Base-by-base conservation (phyloP, 2,329 filamentous ascomycete species). In the Colletotrichum sp. region DNA sequence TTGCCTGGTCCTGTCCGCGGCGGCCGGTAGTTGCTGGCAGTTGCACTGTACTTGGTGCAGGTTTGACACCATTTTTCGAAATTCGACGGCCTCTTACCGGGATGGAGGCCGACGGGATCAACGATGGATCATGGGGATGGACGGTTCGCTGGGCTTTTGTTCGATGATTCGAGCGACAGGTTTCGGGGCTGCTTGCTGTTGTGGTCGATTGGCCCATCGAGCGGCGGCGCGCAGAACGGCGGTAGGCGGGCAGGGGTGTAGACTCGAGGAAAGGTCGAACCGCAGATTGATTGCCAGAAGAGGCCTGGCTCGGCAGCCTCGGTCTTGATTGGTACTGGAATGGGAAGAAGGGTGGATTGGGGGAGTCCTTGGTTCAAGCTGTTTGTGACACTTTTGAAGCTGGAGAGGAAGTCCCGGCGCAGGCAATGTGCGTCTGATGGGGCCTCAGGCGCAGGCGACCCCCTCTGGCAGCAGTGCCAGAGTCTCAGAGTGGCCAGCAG, bases 271-370 rank as follows among this genome's bases (percentile, higher is more conserved):
- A 32, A 76, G 74, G 61, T 67, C 48, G 57, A 66, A 73, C 66
- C 71, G 74, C 71, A 76, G 71, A 75, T 76, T 76, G 71, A 71
- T 74, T 76, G 71, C 61, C 67, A 61, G 71, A 75, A 57, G 71
- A 71, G 59, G 71, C 66, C 72, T 75, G 71, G 74, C 43, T 70
- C 55, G 61, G 66, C n/a, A 74, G 65, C 10, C 57, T 61, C 36
- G 60, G 60, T 32, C 39, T 32, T 75, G 73, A 75, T 73, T 75
- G 73, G 73, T 60, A 48, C 57, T 72, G 39, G 43, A 60, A 67
- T 12, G 57, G 69, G 64, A 36, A 55, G n/a, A 60, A 5, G 9
- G 28, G 73, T 75, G 73, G 73, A 69, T 68, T 69, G 57, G 70
- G 57, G 70, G 24, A 68, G 70, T 60, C 64, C 43, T 69, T 65